phyloP scores from a whole-genome alignment of 345 rosid species.

The Citrus sp. region DNA sequence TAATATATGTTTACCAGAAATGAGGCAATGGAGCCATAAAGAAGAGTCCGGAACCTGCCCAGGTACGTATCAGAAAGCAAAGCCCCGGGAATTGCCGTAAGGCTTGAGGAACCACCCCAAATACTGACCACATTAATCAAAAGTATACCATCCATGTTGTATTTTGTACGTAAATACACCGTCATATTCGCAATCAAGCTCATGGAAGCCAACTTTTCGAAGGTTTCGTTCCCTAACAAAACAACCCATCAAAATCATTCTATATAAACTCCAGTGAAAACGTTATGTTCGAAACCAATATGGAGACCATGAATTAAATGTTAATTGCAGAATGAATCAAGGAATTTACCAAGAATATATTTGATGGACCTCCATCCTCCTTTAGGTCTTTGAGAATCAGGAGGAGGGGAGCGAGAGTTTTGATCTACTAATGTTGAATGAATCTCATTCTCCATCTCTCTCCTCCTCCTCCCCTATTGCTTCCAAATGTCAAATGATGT shows the following conservation, averaged over 20 bases:
- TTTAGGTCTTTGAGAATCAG: not conserved
- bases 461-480: not conserved
- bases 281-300: not conserved
- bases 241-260: too few relatives aligned
- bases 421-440: not conserved
- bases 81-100: slow-evolving; percentile 55
- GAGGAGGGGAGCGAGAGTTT: not conserved
- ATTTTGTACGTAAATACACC: slow-evolving; percentile 44
- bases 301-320: not conserved
- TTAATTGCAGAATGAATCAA: not conserved
- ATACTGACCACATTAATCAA: slow-evolving; percentile 48
- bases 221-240: slow-evolving; percentile 51
- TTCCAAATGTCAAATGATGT: not conserved
- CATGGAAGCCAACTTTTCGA: slow-evolving; percentile 72
- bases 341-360: slow-evolving; percentile 35
- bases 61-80: slow-evolving; percentile 48
- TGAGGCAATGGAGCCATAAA: slow-evolving; percentile 44
- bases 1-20: slow-evolving; percentile 32
- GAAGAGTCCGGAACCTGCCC: slow-evolving; percentile 51
- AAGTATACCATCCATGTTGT: slow-evolving; percentile 51
- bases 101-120: slow-evolving; percentile 54
- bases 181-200: slow-evolving; percentile 49
- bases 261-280: not conserved
- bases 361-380: slow-evolving; percentile 47
- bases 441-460: not conserved